Percentiles rank a stretch among this genome's conserved stretches.
phyloP scores from a whole-genome alignment of 2,329 filamentous ascomycete genomes.

The Alternaria brassicae region DNA sequence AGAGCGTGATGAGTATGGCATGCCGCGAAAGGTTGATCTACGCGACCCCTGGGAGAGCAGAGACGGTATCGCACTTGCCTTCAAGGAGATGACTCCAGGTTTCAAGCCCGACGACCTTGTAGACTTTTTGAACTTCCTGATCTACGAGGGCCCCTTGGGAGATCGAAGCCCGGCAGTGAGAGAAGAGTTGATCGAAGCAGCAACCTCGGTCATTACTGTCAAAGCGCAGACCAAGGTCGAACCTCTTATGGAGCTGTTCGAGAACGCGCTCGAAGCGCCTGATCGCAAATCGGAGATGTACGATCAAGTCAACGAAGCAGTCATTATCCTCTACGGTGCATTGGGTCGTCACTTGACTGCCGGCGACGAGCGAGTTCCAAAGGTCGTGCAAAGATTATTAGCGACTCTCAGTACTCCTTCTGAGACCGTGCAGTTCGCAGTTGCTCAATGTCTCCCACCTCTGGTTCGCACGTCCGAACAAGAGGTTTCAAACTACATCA shows the following conservation, averaged over 20 bases:
- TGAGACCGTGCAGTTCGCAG: slow-evolving; percentile 95
- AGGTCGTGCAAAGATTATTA: slow-evolving; percentile 85
- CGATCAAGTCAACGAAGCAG: slow-evolving; percentile 93
- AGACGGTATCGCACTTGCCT: slow-evolving; percentile 86
- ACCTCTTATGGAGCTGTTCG: slow-evolving; percentile 89
- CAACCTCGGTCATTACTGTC: slow-evolving; percentile 78
- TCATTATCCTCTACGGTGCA: slow-evolving; percentile 96
- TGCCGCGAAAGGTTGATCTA: slow-evolving; percentile 87
- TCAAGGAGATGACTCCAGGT: slow-evolving; percentile 77
- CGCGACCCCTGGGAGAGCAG: slow-evolving; percentile 90
- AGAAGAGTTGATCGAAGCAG: slow-evolving; percentile 89
- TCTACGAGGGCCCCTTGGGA: slow-evolving; percentile 84
- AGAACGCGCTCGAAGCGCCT: slow-evolving; percentile 82
- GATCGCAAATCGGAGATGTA: slow-evolving; percentile 81
- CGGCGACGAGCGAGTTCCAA: slow-evolving; percentile 86
- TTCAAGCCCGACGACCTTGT: slow-evolving; percentile 75
- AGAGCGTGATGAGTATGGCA: slow-evolving; percentile 89
- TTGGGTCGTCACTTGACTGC: slow-evolving; percentile 83
- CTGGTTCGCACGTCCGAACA: slow-evolving; percentile 82
- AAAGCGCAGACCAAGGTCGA: slow-evolving; percentile 86
- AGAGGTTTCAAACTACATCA: slow-evolving; percentile 79
- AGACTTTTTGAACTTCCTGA: slow-evolving; percentile 82
- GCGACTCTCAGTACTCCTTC: slow-evolving; percentile 91
- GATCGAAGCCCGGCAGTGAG: slow-evolving; percentile 81
- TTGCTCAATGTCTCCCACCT: slow-evolving; percentile 91